Evolutionary conservation across 2,329 filamentous ascomycete genomes (phyloP), one percentile per base, ranked within the genome.

Genomic region (Mycogone perniciosa): DNA sequence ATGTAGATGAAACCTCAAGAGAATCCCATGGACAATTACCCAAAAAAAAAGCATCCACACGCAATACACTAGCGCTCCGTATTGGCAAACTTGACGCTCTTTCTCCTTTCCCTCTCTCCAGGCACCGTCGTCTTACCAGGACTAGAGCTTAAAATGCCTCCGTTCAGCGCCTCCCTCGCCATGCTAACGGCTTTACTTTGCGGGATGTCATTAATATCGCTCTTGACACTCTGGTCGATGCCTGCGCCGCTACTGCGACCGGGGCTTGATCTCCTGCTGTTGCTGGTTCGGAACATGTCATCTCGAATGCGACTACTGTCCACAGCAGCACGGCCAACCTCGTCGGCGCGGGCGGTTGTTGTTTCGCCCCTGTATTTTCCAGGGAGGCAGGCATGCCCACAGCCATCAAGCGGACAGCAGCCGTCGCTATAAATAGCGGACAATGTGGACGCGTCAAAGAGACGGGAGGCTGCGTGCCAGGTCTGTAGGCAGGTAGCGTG

Each of bases 331-430:
- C 76, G 72, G 8, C 70, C 73, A 2, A 82, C 64, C 50, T 82
- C 79, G n/a, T 80, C 79, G 31, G 71, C 71, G 4, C 72, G 67
- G 3, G 68, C 69, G 0, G 70, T 71, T 29, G 62, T 66, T 1
- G 62, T 70, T 57, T 80, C 76, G 6, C 75, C 69, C 4, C 77
- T 72, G 66, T 80, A 82, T 34, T 68, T 69, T 0, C 80, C 79
- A 0, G 80, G 80, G 0, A 85, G 70, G 54, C 82, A 85, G 30
- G 79, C 78, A 58, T 85, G 82, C 3, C 81, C 76, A 60, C 82
- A 85, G 0, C 82, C 81, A 54, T 84, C 80, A n/a, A 82, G 65
- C 2, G 82, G 81, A 56, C 82, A 85, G 62, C 76, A 82, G 0
- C 82, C 82, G 44, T 76, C 79, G 31, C 75, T 76, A 56, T 64